Percentiles rank a stretch among this genome's conserved stretches.
Evolutionary conservation across 305 asterid species (phyloP).

Genomic region (Fraxinus angustifolia): DNA sequence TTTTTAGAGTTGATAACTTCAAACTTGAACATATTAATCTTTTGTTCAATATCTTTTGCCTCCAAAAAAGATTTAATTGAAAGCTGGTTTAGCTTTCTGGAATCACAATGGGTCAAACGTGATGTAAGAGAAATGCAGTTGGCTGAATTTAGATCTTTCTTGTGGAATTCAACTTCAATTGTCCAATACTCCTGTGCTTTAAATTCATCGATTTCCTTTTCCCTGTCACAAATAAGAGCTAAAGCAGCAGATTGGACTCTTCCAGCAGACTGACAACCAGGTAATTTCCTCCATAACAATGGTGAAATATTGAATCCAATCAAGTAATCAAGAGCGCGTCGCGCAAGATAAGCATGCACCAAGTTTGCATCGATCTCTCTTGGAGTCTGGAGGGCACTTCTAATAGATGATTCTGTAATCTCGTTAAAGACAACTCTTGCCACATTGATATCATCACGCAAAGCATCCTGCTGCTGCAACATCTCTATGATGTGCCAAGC

Average conservation of each 20-base stretch:
- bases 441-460: constrained; percentile 59
- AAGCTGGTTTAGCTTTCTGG: constrained; percentile 51
- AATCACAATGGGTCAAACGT: constrained; percentile 52
- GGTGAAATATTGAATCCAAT: constrained; percentile 96
- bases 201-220: constrained; percentile 74
- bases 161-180: constrained; percentile 49
- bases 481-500: constrained; percentile 96
- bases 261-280: constrained; percentile 97
- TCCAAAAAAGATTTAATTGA: constrained; percentile 53
- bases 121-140: constrained; percentile 38
- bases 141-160: constrained; percentile 28
- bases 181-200: constrained; percentile 84
- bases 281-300: constrained; percentile 86
- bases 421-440: constrained; percentile 85
- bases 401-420: constrained; percentile 82
- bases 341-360: constrained; percentile 90
- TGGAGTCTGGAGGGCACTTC: constrained; percentile 76
- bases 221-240: constrained; percentile 80
- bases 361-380: constrained; percentile 66
- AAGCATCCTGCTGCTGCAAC: constrained; percentile 84
- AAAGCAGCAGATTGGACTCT: constrained; percentile 95
- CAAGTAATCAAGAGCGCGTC: constrained; percentile 93
- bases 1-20: constrained; percentile 50
- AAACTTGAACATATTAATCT: constrained; percentile 46
- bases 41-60: constrained; percentile 58